Evolutionary conservation across 2,329 filamentous ascomycete species (phyloP), one percentile per base, ranked within the genome.

Genomic region (Aspergillus cejpii): DNA sequence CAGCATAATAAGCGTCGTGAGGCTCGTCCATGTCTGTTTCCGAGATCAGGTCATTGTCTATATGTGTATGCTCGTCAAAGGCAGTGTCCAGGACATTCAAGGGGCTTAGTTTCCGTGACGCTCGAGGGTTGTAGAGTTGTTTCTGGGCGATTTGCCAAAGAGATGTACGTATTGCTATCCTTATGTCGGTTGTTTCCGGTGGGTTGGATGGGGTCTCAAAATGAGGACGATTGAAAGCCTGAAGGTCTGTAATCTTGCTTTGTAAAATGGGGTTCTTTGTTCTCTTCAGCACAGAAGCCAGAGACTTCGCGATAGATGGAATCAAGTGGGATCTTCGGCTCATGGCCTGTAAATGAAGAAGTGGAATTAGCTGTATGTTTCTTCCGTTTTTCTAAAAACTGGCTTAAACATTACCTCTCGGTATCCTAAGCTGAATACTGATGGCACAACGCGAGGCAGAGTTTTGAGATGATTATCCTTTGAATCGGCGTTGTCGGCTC

Each of bases 101-200:
- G 3, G 28, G 14, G 11, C 24, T 49, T 37, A 49, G 19, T 11
- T 47, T 44, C 19, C 36, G 47, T 19, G 49, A 47, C 6, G 47
- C 39, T 19, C 53, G 52, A 2, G 47, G 33, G 5, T 45, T 55
- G 29, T 51, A 51, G 14, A 64, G 44, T 12, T 51, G 51, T 26
- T 53, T 53, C 31, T 66, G 64, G 17, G 63, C 60, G 21, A 57
- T 56, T 17, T 43, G 44, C 65, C 66, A 70, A 11, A 69, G 50
- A 1, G 59, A 51, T 23, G 54, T 53, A 31, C 60, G 57, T 6
- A 68, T 39, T 10, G 53, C 47, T 15, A 51, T 28, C 10, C 49
- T 58, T 3, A 45, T 42, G 27, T 51, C 50, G 40, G 27, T 4
- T 15, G 10, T 15, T 3, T 39, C 23, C 23, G 37, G n/a, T 29